Percentiles rank a stretch among this genome's conserved stretches.
Evolutionary conservation across 768 basidiomycete genomes (phyloP).

Genomic region (Amanita thiersii): DNA sequence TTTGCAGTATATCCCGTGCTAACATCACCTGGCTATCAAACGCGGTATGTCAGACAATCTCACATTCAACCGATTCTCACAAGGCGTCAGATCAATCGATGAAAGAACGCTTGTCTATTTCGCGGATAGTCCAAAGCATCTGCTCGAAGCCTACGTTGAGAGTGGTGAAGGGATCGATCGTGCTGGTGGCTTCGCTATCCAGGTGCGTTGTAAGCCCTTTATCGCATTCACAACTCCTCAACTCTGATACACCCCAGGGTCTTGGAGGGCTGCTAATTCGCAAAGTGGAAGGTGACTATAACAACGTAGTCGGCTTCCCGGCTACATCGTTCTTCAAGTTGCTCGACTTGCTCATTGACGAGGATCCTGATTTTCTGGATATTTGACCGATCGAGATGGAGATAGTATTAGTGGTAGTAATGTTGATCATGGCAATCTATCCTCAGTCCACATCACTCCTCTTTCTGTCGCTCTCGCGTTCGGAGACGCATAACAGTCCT

Average conservation of each 20-base stretch:
- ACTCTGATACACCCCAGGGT: constrained; percentile 37
- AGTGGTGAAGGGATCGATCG: constrained; percentile 81
- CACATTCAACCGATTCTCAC: background rate
- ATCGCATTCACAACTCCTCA: background rate
- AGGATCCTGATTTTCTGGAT: constrained; percentile 68
- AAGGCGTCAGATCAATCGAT: constrained; percentile 56
- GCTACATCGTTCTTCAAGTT: constrained; percentile 77
- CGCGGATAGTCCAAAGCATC: constrained; percentile 45
- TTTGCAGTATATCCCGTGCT: constrained; percentile 63
- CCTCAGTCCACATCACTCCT: too few species aligned
- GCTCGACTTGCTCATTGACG: constrained; percentile 60
- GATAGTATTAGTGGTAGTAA: too few species aligned
- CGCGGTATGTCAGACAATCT: constrained; percentile 40
- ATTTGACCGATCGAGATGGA: too few species aligned
- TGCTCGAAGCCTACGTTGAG: constrained; percentile 75
- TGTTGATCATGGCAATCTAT: too few species aligned
- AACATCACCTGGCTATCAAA: constrained; percentile 62
- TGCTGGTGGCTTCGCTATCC: constrained; percentile 92
- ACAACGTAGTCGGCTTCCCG: constrained; percentile 92
- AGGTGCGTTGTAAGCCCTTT: constrained; percentile 38
- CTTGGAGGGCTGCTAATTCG: constrained; percentile 74
- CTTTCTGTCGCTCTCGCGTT: constrained; percentile 3
- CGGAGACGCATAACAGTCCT: constrained; percentile 11
- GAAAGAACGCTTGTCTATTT: constrained; percentile 79
- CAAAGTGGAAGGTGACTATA: constrained; percentile 83